Evolutionary conservation across 2,329 filamentous ascomycete genomes (phyloP), one percentile per base, ranked within the genome.

Genomic region (Tolypocladium endophyticum): DNA sequence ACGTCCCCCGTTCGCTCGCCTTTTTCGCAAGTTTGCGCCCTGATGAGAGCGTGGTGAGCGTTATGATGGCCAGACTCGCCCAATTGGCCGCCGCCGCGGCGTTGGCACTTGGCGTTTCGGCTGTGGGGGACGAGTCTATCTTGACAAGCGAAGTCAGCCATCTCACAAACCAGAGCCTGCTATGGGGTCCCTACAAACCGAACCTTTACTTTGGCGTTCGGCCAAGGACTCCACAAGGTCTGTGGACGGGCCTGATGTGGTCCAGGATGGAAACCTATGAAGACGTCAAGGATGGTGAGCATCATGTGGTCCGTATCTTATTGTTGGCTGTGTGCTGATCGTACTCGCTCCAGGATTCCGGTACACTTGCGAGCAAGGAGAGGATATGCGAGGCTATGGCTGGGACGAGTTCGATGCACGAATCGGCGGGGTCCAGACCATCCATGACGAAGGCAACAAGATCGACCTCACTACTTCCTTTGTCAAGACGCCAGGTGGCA

Each of bases 371-470:
- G 94, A 97, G 73, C 94, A 99, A 73, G 85, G 94, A 72, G 91
- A 95, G 72, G 89, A 89, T 64, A 96, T 99, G 82, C 88, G 86
- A 55, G 93, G 93, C 59, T 99, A 99, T 73, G 94, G 94, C 63
- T 99, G 94, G 94, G 92, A 97, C 68, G 90, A 96, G 72, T 99
- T 95, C 73, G 94, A 99, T 74, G 87, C 92, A 28, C 83, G 94
- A 60, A 88, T 82, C 60, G 94, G 94, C 63, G 94, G 94, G 59
- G 81, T 89, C 28, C 91, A 99, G 74, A 89, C 89, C 0, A 93
- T 99, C 61, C 91, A 95, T 70, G 94, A 99, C 72, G 86, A 87
- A 58, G 88, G 84, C 56, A 99, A 99, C 75, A 84, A 83, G 60
- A 82, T 99, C 65, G 92, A 97, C 75, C 83, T 99, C 63, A 95